Conservation (phyloP, 2,329 filamentous ascomycete species). For the Hortaea sp. region DNA sequence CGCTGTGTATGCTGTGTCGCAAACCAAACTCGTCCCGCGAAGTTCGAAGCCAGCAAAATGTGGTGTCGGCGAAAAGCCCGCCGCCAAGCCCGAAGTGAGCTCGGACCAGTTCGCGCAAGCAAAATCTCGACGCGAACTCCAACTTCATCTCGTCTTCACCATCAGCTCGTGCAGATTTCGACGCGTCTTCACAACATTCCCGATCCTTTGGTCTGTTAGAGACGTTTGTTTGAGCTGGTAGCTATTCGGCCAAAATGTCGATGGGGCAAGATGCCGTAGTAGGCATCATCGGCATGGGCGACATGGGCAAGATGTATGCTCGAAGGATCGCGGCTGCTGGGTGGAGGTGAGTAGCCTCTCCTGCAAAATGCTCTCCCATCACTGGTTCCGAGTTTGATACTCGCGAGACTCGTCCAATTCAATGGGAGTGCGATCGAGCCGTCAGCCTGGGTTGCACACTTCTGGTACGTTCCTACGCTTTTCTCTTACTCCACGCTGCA, state of each 20-base stretch:
- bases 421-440: neutral
- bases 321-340: conserved; percentile 77
- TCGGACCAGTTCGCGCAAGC: neutral
- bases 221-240: no score
- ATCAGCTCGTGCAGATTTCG: neutral
- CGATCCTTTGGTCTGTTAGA: no score
- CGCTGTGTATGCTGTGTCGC: conserved; percentile 1
- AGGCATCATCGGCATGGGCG: conserved; percentile 96
- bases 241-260: neutral
- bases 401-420: no score
- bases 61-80: conserved; percentile 3
- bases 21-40: neutral
- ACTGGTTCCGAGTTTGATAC: neutral
- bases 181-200: no score
- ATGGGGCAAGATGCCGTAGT: conserved; percentile 63
- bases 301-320: conserved; percentile 99
- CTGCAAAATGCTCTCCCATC: neutral
- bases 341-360: conserved; percentile 67
- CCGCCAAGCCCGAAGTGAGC: conserved; percentile 3
- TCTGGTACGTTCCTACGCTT: conserved; percentile 25
- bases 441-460: conserved; percentile 1
- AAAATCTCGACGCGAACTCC: neutral
- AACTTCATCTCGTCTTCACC: conserved; percentile 1
- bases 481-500: conserved; percentile 22
- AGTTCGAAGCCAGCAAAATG: neutral